phyloP scores from a whole-genome alignment of 2,329 filamentous ascomycete species.

The Fusarium sp. region DNA sequence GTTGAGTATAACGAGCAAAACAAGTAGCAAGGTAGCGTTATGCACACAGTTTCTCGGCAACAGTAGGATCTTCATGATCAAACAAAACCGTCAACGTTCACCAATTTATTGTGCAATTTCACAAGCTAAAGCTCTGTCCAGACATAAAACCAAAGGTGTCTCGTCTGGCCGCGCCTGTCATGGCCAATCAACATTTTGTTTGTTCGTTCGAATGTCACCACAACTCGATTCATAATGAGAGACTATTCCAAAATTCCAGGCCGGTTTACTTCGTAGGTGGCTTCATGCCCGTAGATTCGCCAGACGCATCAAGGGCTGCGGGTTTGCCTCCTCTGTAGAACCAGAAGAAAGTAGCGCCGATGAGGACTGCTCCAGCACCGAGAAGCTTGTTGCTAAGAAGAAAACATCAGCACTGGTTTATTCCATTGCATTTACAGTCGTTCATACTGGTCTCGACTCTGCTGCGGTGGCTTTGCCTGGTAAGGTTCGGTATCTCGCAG shows the following conservation, averaged over 20 bases:
- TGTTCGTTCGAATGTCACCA: neutral
- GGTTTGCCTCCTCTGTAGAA: conserved; percentile 39
- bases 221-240: neutral
- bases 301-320: conserved; percentile 17
- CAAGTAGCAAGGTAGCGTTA: neutral
- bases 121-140: neutral
- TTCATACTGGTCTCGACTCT: conserved; percentile 29
- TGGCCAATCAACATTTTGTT: neutral
- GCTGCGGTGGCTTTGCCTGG: conserved; percentile 32
- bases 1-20: neutral
- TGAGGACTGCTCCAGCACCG: conserved; percentile 28
- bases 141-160: neutral
- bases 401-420: neutral
- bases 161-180: neutral
- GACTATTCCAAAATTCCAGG: neutral
- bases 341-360: conserved; percentile 30
- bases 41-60: neutral
- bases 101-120: neutral
- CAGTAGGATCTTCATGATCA: neutral
- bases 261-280: conserved; percentile 28
- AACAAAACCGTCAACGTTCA: neutral
- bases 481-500: conserved; percentile 34
- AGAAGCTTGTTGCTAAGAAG: conserved; percentile 34
- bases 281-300: conserved; percentile 16
- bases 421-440: rapidly evolving